Conservation (phyloP, 2,329 filamentous ascomycete species). For the Nigrospora osmanthi region DNA sequence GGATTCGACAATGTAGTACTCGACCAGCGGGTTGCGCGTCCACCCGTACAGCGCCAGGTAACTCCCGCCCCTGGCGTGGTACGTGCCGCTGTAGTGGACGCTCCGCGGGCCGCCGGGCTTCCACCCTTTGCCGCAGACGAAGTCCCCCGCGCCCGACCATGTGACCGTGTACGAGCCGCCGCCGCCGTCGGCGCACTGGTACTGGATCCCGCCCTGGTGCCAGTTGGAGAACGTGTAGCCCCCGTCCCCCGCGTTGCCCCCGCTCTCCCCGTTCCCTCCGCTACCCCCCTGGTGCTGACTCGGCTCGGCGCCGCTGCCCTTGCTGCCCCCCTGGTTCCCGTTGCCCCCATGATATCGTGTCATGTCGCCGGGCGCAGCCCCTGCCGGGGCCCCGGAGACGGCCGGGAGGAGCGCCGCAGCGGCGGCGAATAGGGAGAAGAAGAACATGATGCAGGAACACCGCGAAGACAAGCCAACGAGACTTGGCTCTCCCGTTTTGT, state of each 20-base stretch:
- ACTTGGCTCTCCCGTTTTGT: too few species aligned
- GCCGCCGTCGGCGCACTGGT: constrained; percentile 30
- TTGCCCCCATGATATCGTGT: too few species aligned
- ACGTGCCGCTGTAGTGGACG: constrained; percentile 27
- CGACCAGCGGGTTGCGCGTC: constrained; percentile 38
- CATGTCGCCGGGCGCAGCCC: too few species aligned
- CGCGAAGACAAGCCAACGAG: too few species aligned
- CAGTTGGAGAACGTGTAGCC: constrained; percentile 35
- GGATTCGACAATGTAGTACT: constrained; percentile 36
- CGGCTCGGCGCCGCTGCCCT: too few species aligned
- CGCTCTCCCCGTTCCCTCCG: not conserved
- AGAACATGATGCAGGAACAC: too few species aligned
- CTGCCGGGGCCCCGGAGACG: too few species aligned
- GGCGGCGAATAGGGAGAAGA: too few species aligned
- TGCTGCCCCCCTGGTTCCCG: too few species aligned
- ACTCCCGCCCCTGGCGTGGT: constrained; percentile 25
- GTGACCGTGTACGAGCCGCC: constrained; percentile 31
- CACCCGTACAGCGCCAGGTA: constrained; percentile 54
- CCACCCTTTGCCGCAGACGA: constrained; percentile 54
- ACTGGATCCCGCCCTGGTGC: constrained; percentile 31
- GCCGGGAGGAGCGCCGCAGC: too few species aligned
- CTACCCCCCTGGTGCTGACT: too few species aligned
- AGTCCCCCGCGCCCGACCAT: constrained; percentile 40
- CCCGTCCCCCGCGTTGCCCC: not conserved
- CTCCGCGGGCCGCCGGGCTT: constrained; percentile 39